phyloP scores from a whole-genome alignment of 129 eudicot species.

The Saussurea involucrata region DNA sequence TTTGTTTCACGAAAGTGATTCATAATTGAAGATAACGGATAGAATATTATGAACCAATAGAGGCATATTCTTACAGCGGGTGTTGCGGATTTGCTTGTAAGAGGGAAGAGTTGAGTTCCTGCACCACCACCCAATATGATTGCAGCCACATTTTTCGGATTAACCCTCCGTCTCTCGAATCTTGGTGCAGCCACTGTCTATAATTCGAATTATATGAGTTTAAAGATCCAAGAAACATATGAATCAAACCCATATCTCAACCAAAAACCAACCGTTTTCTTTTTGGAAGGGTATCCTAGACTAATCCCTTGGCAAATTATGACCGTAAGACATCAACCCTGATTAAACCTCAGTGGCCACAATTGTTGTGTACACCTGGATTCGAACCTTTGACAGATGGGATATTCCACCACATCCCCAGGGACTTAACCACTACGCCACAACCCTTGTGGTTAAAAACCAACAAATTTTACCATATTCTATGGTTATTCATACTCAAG shows the following conservation, averaged over 20 bases:
- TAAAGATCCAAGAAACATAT: slow-evolving; percentile 20
- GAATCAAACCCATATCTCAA: not conserved
- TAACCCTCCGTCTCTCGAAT: slow-evolving; percentile 64
- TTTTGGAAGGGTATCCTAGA: no score
- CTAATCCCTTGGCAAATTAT: no score
- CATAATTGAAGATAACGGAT: not conserved
- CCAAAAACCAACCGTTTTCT: not conserved
- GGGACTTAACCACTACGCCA: no score
- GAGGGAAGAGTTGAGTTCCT: slow-evolving; percentile 90
- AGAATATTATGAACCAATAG: not conserved
- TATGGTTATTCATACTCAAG: not conserved
- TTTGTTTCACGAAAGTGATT: not conserved
- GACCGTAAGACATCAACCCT: no score
- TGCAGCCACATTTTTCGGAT: slow-evolving; percentile 92
- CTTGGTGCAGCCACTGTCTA: slow-evolving; percentile 52
- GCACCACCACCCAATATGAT: slow-evolving; percentile 96
- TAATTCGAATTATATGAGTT: not conserved
- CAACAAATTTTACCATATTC: not conserved
- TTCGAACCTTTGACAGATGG: no score
- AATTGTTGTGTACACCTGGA: no score
- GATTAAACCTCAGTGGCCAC: no score
- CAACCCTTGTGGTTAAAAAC: no score
- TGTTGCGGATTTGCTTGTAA: slow-evolving; percentile 85
- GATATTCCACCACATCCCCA: no score
- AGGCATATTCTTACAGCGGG: slow-evolving; percentile 72